phyloP scores from a whole-genome alignment of 768 basidiomycete species.

The Tylopilus cervinicoccineus region DNA sequence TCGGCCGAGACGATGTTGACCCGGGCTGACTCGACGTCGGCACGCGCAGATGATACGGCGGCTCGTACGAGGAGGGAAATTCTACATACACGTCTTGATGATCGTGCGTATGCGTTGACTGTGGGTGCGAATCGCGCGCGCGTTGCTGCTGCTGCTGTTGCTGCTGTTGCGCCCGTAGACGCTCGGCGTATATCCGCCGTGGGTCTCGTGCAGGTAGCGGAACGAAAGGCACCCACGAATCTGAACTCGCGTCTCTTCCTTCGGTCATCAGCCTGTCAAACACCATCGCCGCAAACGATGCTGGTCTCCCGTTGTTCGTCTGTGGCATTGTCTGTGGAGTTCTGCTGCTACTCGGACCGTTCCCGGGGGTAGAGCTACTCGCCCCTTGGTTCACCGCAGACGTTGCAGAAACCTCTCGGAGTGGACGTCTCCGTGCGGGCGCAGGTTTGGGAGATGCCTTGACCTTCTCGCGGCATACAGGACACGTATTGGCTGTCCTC shows the following conservation, averaged over 20 bases:
- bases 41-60: slow-evolving; percentile 6
- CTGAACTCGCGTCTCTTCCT: slow-evolving; percentile 3
- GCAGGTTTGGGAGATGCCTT: slow-evolving; percentile 22
- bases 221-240: slow-evolving; percentile 5
- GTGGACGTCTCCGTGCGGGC: slow-evolving; percentile 18
- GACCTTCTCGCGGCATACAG: slow-evolving; percentile 72
- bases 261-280: slow-evolving; percentile 21
- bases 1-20: slow-evolving; percentile 1
- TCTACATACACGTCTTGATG: slow-evolving; percentile 1
- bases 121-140: slow-evolving; percentile 2
- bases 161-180: slow-evolving; percentile 15
- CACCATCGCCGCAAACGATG: slow-evolving; percentile 15
- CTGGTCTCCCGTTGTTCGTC: slow-evolving; percentile 12
- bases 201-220: slow-evolving; percentile 3
- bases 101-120: slow-evolving; percentile 1
- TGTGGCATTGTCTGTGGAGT: slow-evolving; percentile 4
- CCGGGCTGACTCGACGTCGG: slow-evolving; percentile 11
- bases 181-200: slow-evolving; percentile 9
- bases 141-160: slow-evolving; percentile 7
- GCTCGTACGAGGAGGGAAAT: not conserved
- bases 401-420: slow-evolving; percentile 1
- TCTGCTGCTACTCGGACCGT: slow-evolving; percentile 2
- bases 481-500: slow-evolving; percentile 69
- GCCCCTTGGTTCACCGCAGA: slow-evolving; percentile 10
- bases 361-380: not conserved